Evolutionary conservation across 2,329 filamentous ascomycete species (phyloP).

Genomic region (Colletotrichum falcatum): DNA sequence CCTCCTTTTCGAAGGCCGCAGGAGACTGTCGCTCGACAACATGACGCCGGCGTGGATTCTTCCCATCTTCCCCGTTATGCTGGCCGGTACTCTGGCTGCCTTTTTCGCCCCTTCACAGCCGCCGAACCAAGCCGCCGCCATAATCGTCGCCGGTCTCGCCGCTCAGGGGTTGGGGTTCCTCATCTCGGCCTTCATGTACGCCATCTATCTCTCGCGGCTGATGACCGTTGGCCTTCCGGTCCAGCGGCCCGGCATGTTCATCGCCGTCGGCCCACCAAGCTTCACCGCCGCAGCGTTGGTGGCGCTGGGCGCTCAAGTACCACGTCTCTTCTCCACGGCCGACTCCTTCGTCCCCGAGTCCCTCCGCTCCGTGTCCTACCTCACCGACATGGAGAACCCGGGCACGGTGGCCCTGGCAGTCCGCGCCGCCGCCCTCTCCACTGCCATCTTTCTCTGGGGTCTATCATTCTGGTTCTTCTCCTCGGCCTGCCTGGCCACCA

Average conservation of each 20-base stretch:
- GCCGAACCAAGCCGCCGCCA: conserved; percentile 60
- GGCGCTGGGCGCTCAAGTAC: conserved; percentile 30
- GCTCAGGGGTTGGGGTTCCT: conserved; percentile 72
- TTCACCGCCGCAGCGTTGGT: conserved; percentile 55
- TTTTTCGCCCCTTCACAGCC: conserved; percentile 63
- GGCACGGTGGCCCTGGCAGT: conserved; percentile 34
- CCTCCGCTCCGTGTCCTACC: conserved; percentile 27
- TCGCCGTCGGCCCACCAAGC: conserved; percentile 70
- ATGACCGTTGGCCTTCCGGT: conserved; percentile 68
- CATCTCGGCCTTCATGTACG: conserved; percentile 69
- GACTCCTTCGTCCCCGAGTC: conserved; percentile 28
- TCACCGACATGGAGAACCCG: conserved; percentile 28
- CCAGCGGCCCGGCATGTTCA: conserved; percentile 72
- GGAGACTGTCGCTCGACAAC: conserved; percentile 55
- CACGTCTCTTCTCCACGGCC: conserved; percentile 25
- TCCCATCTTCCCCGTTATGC: conserved; percentile 73
- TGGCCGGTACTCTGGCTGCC: conserved; percentile 70
- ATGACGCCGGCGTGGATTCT: conserved; percentile 74
- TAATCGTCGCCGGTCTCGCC: conserved; percentile 67
- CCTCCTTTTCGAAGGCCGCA: conserved; percentile 64
- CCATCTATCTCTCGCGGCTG: conserved; percentile 68
- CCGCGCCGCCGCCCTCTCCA: conserved; percentile 29
- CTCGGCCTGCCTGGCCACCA: conserved; percentile 60
- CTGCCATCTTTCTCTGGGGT: conserved; percentile 49
- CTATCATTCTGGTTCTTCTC: conserved; percentile 61